Evolutionary conservation across 352 stramenopile genomes (phyloP).

Genomic region (Phytophthora nicotianae): DNA sequence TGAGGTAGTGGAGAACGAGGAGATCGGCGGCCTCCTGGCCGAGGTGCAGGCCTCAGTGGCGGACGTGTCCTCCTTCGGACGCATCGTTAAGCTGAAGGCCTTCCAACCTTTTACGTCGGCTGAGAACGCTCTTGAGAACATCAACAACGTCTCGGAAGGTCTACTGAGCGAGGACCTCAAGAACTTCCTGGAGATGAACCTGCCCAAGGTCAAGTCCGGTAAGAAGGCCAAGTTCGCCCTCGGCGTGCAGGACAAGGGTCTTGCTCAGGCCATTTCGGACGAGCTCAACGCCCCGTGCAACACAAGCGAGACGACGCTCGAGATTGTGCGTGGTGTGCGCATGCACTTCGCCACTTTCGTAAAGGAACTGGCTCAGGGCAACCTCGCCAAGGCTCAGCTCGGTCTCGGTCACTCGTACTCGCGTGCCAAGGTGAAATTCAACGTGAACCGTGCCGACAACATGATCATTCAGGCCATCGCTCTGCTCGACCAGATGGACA

Average conservation of each 20-base stretch:
- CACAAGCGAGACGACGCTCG: slow-evolving; percentile 96
- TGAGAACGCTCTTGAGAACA: slow-evolving; percentile 99
- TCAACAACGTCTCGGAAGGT: slow-evolving; percentile 98
- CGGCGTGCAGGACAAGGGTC: slow-evolving; percentile 94
- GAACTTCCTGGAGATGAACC: slow-evolving; percentile 99
- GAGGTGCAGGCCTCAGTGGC: slow-evolving; percentile 93
- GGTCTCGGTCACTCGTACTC: slow-evolving; percentile 99
- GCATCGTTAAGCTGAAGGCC: slow-evolving; percentile 98
- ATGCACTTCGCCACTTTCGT: slow-evolving; percentile 98
- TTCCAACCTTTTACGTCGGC: slow-evolving; percentile 99
- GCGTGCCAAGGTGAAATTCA: slow-evolving; percentile 99
- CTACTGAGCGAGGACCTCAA: slow-evolving; percentile 94
- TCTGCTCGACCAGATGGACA: slow-evolving; percentile 99
- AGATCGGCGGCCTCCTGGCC: slow-evolving; percentile 91
- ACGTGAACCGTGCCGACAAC: slow-evolving; percentile 99
- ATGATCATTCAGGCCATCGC: slow-evolving; percentile 99
- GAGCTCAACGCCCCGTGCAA: slow-evolving; percentile 93
- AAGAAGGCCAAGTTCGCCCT: slow-evolving; percentile 92
- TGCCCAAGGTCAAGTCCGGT: slow-evolving; percentile 95
- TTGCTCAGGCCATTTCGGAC: slow-evolving; percentile 96
- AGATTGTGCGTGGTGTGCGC: slow-evolving; percentile 97
- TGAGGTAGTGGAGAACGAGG: slow-evolving; percentile 97
- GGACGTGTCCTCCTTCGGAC: slow-evolving; percentile 95
- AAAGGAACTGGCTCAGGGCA: slow-evolving; percentile 96
- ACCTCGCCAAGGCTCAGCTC: slow-evolving; percentile 97